Base-by-base conservation (phyloP, 2,329 filamentous ascomycete species). In the Penicillium sp. region DNA sequence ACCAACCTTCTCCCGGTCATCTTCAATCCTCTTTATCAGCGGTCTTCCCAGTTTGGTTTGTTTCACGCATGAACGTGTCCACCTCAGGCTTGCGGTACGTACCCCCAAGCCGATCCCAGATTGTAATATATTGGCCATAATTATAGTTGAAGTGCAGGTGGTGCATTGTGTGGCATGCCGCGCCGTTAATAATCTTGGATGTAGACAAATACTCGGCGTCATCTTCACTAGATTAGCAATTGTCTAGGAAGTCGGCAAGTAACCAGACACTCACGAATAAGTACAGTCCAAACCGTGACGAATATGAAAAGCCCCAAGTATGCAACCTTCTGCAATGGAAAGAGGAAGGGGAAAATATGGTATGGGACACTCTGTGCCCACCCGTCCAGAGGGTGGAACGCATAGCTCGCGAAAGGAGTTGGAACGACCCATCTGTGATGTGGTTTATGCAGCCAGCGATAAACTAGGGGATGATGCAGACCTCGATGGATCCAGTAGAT, bases 401-500 rank as follows among this genome's bases (percentile, higher is more conserved):
- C 94, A 73, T 96, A 90, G 69, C 89, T 92, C 22, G 94, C 92
- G 75, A 86, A 97, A 0, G 94, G 94, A 0, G 92, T 96, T 8
- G 94, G 93, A 89, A 97, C 95, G 78, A 97, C 96, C 94, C 94
- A 98, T 82, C 96, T 97, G 86, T 98, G 94, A 79, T 98, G 94
- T 64, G 92, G 89, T 85, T 98, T 98, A 84, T 98, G 94, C 49
- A 97, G 84, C 68, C 82, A 82, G 81, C 92, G 95, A 85, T 97
- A 98, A 65, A 95, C 72, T 37, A 78, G 72, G 5, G 90, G 90
- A 75, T 92, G 88, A 78, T 96, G 92, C 61, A 95, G 83, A 52
- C 85, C 88, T 52, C 92, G 89, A 79, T 96, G 92, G 71, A 96
- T 94, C 84, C 90, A 91, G 83, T 96, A 96, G 79, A 96, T 92